These are phyloP conservation scores for Coix lacrymajobi DNA, from an alignment of 176 grass and related monocot species.

Conservation along the genomic window DNA sequence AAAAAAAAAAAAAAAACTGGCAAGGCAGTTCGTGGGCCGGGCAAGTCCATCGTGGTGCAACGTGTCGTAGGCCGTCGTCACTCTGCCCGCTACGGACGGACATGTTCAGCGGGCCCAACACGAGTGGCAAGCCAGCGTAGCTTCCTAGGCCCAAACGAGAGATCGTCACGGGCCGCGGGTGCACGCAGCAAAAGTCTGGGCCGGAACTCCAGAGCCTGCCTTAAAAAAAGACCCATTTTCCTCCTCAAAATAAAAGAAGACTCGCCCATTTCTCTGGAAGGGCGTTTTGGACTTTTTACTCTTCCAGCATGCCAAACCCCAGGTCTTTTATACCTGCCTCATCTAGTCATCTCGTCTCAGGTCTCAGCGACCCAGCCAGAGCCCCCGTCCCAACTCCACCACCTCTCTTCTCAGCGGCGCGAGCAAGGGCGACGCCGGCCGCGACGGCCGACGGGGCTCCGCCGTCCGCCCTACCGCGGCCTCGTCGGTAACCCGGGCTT, in stretches of 20 bases:
- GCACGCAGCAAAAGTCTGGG: background rate
- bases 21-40: background rate
- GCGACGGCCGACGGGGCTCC: conserved; percentile 4
- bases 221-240: background rate
- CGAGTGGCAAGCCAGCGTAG: background rate
- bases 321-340: background rate
- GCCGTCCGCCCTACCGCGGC: background rate
- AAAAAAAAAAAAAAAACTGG: too few species aligned
- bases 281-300: background rate
- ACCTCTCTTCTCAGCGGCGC: background rate
- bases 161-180: background rate
- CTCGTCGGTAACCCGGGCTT: conserved; percentile 5
- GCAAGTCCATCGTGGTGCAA: background rate
- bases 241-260: background rate
- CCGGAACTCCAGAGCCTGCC: background rate
- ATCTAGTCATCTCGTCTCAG: background rate
- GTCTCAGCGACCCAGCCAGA: background rate
- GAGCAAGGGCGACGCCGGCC: background rate
- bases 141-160: background rate
- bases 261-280: background rate
- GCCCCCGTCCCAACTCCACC: background rate
- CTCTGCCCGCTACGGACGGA: background rate
- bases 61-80: background rate
- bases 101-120: background rate
- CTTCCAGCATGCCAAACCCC: background rate